Conservation (phyloP, 2,329 filamentous ascomycete species). For the Aspergillus sp. region DNA sequence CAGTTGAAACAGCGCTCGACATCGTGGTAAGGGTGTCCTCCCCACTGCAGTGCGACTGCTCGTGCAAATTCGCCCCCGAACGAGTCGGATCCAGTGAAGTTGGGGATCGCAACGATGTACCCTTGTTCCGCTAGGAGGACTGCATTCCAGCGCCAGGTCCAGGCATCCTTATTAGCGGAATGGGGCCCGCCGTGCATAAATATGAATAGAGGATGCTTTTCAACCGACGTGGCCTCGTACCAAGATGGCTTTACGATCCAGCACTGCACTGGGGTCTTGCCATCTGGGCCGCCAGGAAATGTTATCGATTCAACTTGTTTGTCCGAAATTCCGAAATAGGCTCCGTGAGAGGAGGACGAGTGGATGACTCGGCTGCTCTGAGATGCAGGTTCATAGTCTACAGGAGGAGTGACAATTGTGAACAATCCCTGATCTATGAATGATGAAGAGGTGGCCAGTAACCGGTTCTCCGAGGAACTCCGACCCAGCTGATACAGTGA, state of each 20-base stretch:
- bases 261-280: neutral
- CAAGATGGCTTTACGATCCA: conserved; percentile 3
- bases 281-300: neutral
- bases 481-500: neutral
- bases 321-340: neutral
- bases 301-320: neutral
- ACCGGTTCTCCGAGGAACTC: neutral
- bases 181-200: conserved; percentile 5
- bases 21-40: conserved; percentile 1
- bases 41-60: neutral
- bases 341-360: neutral
- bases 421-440: neutral
- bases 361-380: neutral
- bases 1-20: conserved; percentile 2
- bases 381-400: too few species aligned
- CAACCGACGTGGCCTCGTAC: neutral
- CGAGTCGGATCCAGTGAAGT: conserved; percentile 6
- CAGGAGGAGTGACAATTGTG: neutral
- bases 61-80: neutral
- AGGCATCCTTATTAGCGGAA: neutral
- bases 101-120: conserved; percentile 4
- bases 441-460: conserved; percentile 2
- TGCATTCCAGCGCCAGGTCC: conserved; percentile 6
- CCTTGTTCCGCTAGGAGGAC: conserved; percentile 1
- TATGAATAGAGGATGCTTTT: neutral